phyloP scores from a whole-genome alignment of 768 basidiomycete genomes.

The Suillus subluteus region DNA sequence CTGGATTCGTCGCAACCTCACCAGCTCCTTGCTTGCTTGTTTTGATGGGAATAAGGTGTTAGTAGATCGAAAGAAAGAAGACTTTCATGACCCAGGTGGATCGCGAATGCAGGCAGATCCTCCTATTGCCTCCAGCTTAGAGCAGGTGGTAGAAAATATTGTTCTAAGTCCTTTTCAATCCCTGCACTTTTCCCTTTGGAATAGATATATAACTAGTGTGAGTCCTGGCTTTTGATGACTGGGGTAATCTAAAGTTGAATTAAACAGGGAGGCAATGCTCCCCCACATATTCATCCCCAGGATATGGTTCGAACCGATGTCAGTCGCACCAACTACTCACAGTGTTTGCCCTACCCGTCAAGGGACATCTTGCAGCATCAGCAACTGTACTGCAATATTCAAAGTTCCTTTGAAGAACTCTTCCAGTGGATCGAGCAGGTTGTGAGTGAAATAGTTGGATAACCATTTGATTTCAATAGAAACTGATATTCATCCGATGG shows the following conservation, averaged over 20 bases:
- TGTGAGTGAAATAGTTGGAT: neutral
- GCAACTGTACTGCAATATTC: neutral
- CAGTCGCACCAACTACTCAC: neutral
- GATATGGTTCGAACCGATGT: neutral
- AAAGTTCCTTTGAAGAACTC: neutral
- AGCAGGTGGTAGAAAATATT: neutral
- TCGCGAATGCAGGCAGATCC: neutral
- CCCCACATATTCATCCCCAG: neutral
- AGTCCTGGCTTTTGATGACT: too few species aligned
- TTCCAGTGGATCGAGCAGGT: neutral
- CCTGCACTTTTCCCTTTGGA: neutral
- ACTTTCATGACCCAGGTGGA: too few species aligned
- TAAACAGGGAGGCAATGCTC: neutral
- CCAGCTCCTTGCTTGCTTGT: neutral
- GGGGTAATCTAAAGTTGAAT: too few species aligned
- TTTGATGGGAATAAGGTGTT: neutral
- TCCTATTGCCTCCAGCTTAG: neutral
- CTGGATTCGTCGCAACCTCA: neutral
- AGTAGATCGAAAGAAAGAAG: too few species aligned
- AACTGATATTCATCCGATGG: too few species aligned
- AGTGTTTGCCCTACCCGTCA: too few species aligned
- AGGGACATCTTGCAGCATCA: neutral
- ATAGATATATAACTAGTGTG: neutral
- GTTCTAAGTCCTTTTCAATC: too few species aligned
- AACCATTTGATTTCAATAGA: too few species aligned